Evolutionary conservation across 371 early-diverging fungal genomes (phyloP), one percentile per base, ranked within the genome.

Genomic region (Apophysomyces variabilis): DNA sequence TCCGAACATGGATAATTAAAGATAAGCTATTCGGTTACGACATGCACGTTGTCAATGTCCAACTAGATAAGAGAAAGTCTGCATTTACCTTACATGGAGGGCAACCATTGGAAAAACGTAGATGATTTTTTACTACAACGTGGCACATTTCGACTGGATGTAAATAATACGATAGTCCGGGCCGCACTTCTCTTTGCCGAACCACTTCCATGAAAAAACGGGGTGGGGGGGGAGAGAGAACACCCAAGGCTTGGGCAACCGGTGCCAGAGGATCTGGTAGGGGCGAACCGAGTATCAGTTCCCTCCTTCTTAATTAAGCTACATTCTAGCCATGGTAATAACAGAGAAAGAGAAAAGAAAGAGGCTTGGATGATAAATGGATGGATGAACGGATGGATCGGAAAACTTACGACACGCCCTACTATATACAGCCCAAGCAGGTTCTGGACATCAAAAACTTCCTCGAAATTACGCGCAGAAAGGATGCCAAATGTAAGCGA

Each of bases 381-480:
- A 50, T 50, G n/a, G 11, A 21, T 26, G 7, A 26, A 50, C 9
- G 21, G 9, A 50, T 41, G 41, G 32, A 26, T 26, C 32, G 32
- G 32, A 26, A 26, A 26, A 26, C 32, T 26, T 26, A 26, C 3
- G 32, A 26, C 32, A 45, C 16, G 46, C 38, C 21, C 11, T 39
- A 35, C 35, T 3, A 38, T 60, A 14, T 46, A 21, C 66, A 96
- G 97, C 92, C 97, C 80, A 95, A 95, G 89, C 92, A 95, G 84
- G 86, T 97, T 74, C 85, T 81, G 77, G 96, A 96, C 80, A 96
- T 97, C 84, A 96, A 96, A 89, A 88, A 94, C 77, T 97, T 97
- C 89, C 89, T 97, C 73, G 87, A 91, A 76, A 91, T 93, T 70
- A 92, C 94, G 69, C 86, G 92, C 76, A 90, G 96, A 83, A 95